Evolutionary conservation across 306 rosid species (phyloP), one percentile per base, ranked within the genome.

Genomic region (Trichosanthes truncata): DNA sequence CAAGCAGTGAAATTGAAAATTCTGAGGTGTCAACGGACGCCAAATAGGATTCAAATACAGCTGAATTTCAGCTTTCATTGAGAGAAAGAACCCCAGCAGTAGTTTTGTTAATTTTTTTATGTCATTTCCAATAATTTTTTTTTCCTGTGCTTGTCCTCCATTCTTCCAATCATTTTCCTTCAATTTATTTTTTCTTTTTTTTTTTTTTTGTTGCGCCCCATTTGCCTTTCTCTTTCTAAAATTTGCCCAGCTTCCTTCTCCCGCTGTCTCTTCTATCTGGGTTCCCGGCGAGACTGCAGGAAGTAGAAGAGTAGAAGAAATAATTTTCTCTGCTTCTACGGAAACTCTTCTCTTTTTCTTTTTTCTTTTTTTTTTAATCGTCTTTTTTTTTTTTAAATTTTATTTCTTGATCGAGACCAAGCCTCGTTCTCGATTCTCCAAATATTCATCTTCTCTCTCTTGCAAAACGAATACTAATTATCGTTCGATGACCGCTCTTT

Each of bases 261-360:
- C 48, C 60, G 77, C 83, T 79, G 71, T 76, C 76, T 40, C 71
- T 69, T 74, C 78, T 67, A 67, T 87, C 90, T 85, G 84, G 85
- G 90, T 93, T 93, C 79, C 85, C 90, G 96, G 98, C 92, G 97
- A 80, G 65, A 72, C 86, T 72, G 84, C 77, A 87, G 96, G 97
- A 91, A 90, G 92, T 89, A 82, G 93, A 93, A 83, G 96, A 90
- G 96, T 91, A 84, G 74, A 91, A 89, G 96, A 83, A 93, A 90
- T 56, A 77, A 74, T 86, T 86, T 87, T 87, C 96, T 93, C 97
- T 82, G 89, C 97, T 89, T 93, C 93, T 88, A 93, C 98, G 96
- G 81, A 90, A 93, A 91, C 90, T 81, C 90, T 78, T 33, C 38
- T 46, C 55, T 18, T 51, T 62, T 80, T 81, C 81, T 33, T 80